Conservation (phyloP, 2,329 filamentous ascomycete genomes). For the Aureobasidium leucospermi region DNA sequence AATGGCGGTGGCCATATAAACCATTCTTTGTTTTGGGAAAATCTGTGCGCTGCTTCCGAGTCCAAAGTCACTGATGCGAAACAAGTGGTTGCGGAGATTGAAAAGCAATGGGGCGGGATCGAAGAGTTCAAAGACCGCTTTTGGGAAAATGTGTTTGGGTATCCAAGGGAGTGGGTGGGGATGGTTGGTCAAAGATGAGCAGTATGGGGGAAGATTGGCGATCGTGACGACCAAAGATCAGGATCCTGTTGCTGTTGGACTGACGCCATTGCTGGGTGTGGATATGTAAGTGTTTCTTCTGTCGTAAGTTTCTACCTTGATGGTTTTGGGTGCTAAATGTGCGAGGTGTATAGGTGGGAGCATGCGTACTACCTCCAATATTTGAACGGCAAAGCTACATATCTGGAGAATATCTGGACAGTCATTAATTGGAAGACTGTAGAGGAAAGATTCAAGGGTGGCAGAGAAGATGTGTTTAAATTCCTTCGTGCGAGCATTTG, state of each 20-base stretch:
- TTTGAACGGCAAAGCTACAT: constrained; percentile 66
- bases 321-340: too few relatives aligned
- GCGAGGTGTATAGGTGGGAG: constrained; percentile 53
- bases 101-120: constrained; percentile 60
- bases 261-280: constrained; percentile 66
- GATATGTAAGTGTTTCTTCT: constrained; percentile 76
- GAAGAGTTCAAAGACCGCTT: constrained; percentile 58
- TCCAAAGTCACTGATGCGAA: constrained; percentile 47
- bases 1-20: constrained; percentile 91
- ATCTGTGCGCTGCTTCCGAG: constrained; percentile 56
- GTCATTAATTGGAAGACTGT: constrained; percentile 71
- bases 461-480: constrained; percentile 3
- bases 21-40: constrained; percentile 88
- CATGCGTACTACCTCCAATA: constrained; percentile 89
- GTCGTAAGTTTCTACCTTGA: background rate
- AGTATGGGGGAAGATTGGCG: constrained; percentile 49
- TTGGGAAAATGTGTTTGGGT: constrained; percentile 57
- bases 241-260: constrained; percentile 61
- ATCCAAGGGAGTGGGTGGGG: constrained; percentile 85
- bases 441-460: constrained; percentile 51
- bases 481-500: background rate
- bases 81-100: constrained; percentile 54
- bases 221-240: constrained; percentile 83
- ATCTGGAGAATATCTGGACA: constrained; percentile 70
- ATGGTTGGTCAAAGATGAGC: constrained; percentile 66